Percentiles rank a stretch among this genome's conserved stretches.
Evolutionary conservation across 1,284 basidiomycete species (phyloP).

Genomic region (Laetiporus sulphureus): DNA sequence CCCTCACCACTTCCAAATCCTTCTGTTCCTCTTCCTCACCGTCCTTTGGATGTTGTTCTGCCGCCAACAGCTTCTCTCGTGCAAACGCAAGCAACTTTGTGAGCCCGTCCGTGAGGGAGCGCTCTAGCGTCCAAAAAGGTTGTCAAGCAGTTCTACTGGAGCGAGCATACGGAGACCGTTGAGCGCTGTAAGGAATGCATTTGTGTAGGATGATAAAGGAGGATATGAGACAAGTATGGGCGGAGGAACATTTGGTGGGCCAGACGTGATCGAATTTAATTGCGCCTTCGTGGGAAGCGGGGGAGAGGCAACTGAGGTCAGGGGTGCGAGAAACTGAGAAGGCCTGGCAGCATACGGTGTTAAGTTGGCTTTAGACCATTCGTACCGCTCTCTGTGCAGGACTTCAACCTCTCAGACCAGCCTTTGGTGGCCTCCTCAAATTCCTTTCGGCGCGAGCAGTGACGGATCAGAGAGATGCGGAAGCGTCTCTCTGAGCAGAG

Average conservation of each 20-base stretch:
- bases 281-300: conserved; percentile 21
- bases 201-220: conserved; percentile 71
- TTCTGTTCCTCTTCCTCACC: conserved; percentile 26
- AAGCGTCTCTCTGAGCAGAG: conserved; percentile 46
- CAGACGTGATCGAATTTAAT: conserved; percentile 14
- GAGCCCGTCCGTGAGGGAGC: conserved; percentile 41
- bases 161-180: conserved; percentile 82
- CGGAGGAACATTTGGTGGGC: conserved; percentile 52
- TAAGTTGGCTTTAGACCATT: no score
- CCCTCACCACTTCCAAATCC: conserved; percentile 40
- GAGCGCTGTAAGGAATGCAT: conserved; percentile 67
- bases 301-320: conserved; percentile 16
- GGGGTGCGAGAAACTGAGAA: conserved; percentile 16
- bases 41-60: conserved; percentile 15
- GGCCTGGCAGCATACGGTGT: no score
- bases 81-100: conserved; percentile 25
- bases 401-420: conserved; percentile 14
- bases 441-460: conserved; percentile 61
- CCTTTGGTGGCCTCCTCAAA: conserved; percentile 27
- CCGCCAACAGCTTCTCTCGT: conserved; percentile 13
- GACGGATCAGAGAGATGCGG: conserved; percentile 50
- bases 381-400: conserved; percentile 10
- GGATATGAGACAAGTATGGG: conserved; percentile 68
- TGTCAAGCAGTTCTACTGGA: conserved; percentile 47
- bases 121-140: conserved; percentile 44